Evolutionary conservation across 176 grass and related monocot genomes (phyloP).

Genomic region (Cymbopogon citratus): DNA sequence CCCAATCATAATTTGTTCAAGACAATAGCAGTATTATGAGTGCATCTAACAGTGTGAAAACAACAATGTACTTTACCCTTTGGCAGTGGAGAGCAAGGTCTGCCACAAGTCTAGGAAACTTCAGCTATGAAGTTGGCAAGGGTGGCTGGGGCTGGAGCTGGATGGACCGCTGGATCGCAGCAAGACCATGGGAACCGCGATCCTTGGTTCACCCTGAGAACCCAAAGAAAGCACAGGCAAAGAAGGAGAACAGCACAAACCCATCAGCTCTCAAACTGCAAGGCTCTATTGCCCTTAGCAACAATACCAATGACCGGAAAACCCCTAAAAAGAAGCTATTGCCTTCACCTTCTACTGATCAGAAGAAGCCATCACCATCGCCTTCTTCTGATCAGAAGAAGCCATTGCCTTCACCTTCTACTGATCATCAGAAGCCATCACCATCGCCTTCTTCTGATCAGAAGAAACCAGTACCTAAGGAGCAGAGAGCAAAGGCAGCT

Average conservation of each 20-base stretch:
- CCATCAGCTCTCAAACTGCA: constrained; percentile 43
- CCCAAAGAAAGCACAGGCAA: constrained; percentile 35
- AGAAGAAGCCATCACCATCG: constrained; percentile 31
- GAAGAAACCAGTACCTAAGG: constrained; percentile 18
- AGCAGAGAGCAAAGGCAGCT: constrained; percentile 38
- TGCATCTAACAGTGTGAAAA: neutral
- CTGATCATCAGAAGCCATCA: constrained; percentile 35
- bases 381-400: constrained; percentile 34
- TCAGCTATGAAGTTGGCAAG: constrained; percentile 70
- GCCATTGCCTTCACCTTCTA: constrained; percentile 6
- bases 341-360: constrained; percentile 21
- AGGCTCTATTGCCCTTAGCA: constrained; percentile 41
- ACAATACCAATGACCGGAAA: constrained; percentile 35
- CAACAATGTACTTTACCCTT: neutral
- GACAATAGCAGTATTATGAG: neutral
- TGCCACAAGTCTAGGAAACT: constrained; percentile 56
- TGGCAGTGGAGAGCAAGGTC: constrained; percentile 87
- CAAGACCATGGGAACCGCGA: constrained; percentile 85
- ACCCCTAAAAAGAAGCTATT: constrained; percentile 39
- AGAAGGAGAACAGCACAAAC: constrained; percentile 49
- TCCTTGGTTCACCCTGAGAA: constrained; percentile 39
- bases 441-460: constrained; percentile 6
- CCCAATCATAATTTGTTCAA: neutral
- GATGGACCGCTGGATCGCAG: constrained; percentile 87
- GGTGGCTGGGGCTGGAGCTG: constrained; percentile 95